phyloP scores from a whole-genome alignment of 1,139 yeast species.

The Yamadazyma pseudoaaseri region DNA sequence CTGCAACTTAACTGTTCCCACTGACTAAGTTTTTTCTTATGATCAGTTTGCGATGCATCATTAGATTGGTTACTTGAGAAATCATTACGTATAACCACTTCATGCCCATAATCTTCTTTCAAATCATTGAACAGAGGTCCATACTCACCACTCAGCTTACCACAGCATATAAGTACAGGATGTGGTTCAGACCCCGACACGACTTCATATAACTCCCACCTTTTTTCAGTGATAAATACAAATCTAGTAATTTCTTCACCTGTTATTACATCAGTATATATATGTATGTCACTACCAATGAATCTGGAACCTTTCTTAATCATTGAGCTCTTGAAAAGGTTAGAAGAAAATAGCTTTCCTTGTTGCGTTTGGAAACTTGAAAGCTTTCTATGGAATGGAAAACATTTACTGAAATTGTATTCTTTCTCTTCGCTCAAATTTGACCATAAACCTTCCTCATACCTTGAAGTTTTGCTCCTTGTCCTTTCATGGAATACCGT shows the following conservation, averaged over 20 bases:
- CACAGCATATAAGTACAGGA: conserved; percentile 66
- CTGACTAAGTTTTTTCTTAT: conserved; percentile 28
- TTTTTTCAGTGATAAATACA: conserved; percentile 62
- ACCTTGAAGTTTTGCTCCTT: conserved; percentile 9
- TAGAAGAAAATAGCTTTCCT: conserved; percentile 37
- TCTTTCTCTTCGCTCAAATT: conserved; percentile 50
- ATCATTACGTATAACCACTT: conserved; percentile 33
- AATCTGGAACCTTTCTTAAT: conserved; percentile 43
- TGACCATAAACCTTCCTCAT: conserved; percentile 24
- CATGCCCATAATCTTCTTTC: conserved; percentile 22
- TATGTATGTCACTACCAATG: conserved; percentile 63
- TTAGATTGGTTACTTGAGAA: conserved; percentile 23
- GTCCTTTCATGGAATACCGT: conserved; percentile 4
- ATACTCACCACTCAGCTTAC: conserved; percentile 65
- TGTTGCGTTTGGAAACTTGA: conserved; percentile 66
- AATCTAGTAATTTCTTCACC: conserved; percentile 56
- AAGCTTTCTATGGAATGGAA: conserved; percentile 76
- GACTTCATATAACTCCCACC: conserved; percentile 71
- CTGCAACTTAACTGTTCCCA: conserved; percentile 74
- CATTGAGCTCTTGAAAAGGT: conserved; percentile 36
- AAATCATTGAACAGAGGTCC: conserved; percentile 48
- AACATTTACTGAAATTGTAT: conserved; percentile 70
- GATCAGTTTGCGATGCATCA: conserved; percentile 19
- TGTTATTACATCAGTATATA: conserved; percentile 25
- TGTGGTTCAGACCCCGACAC: conserved; percentile 21